These are phyloP conservation scores for Fraxinus baroniana DNA, from an alignment of 305 asterid species.

Conservation along the genomic window DNA sequence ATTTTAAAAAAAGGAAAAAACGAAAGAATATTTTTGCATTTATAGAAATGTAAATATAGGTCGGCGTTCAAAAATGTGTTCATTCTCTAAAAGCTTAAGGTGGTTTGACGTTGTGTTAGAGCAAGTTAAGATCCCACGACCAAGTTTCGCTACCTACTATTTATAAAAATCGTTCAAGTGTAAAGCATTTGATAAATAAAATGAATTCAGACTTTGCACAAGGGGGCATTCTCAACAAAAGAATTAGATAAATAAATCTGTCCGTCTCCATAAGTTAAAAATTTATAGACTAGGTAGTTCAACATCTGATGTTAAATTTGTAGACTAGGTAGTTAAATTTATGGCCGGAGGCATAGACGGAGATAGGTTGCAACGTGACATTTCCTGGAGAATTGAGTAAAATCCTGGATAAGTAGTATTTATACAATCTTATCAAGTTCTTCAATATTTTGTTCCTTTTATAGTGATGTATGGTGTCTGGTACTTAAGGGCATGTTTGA, in stretches of 20 bases:
- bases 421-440: background rate
- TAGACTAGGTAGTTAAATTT: background rate
- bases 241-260: too few relatives aligned
- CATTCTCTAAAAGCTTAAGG: background rate
- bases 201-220: background rate
- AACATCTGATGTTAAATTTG: background rate
- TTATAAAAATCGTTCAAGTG: background rate
- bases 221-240: background rate
- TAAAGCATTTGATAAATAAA: background rate
- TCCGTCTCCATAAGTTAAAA: background rate
- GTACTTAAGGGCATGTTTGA: background rate
- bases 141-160: background rate
- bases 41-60: background rate
- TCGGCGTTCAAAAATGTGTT: background rate
- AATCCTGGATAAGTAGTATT: background rate
- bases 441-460: background rate
- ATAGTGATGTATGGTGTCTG: background rate
- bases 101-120: background rate
- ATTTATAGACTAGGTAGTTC: background rate
- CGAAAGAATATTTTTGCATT: background rate
- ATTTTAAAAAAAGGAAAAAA: background rate
- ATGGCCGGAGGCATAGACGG: background rate
- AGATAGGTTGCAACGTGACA: background rate
- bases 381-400: background rate
- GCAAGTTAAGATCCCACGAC: background rate